These are phyloP conservation scores for Aspergillus cristatus DNA, from an alignment of 495 filamentous ascomycete genomes.

Conservation along the genomic window DNA sequence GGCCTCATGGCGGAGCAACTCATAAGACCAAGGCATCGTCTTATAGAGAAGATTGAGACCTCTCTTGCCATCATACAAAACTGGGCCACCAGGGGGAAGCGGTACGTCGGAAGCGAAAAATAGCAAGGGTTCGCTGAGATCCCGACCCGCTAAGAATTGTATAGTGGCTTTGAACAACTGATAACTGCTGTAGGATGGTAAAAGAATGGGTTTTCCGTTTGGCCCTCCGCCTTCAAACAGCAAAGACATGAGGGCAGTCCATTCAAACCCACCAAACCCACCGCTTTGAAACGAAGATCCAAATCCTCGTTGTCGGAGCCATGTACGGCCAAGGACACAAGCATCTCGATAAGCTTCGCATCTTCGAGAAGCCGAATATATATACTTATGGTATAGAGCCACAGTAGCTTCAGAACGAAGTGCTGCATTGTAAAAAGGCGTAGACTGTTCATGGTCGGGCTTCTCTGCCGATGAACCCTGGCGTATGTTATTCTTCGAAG, in stretches of 20 bases:
- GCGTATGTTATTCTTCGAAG: slow-evolving; percentile 63
- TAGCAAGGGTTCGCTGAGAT: slow-evolving; percentile 57
- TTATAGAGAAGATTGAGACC: slow-evolving; percentile 82
- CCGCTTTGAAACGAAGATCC: slow-evolving; percentile 55
- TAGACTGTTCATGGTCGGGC: slow-evolving; percentile 36
- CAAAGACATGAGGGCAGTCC: slow-evolving; percentile 67
- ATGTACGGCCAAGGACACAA: slow-evolving; percentile 75
- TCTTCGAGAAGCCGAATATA: slow-evolving; percentile 54
- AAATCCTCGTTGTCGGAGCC: slow-evolving; percentile 85
- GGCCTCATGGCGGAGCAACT: slow-evolving; percentile 61
- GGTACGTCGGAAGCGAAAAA: slow-evolving; percentile 32
- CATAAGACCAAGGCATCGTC: slow-evolving; percentile 81
- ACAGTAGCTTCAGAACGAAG: slow-evolving; percentile 68
- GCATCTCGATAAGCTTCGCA: slow-evolving; percentile 70
- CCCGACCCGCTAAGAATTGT: slow-evolving; percentile 67
- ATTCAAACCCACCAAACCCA: slow-evolving; percentile 92
- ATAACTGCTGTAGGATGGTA: slow-evolving; percentile 75
- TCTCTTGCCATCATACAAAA: slow-evolving; percentile 56
- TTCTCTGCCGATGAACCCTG: slow-evolving; percentile 25
- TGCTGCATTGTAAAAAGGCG: slow-evolving; percentile 84
- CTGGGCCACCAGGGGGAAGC: slow-evolving; percentile 28
- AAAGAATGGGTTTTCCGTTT: slow-evolving; percentile 59
- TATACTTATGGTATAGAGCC: slow-evolving; percentile 59
- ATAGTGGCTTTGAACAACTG: slow-evolving; percentile 89
- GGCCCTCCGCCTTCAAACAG: slow-evolving; percentile 66